Conservation (phyloP, 805 yeast species). For the Starmerella bombicola region DNA sequence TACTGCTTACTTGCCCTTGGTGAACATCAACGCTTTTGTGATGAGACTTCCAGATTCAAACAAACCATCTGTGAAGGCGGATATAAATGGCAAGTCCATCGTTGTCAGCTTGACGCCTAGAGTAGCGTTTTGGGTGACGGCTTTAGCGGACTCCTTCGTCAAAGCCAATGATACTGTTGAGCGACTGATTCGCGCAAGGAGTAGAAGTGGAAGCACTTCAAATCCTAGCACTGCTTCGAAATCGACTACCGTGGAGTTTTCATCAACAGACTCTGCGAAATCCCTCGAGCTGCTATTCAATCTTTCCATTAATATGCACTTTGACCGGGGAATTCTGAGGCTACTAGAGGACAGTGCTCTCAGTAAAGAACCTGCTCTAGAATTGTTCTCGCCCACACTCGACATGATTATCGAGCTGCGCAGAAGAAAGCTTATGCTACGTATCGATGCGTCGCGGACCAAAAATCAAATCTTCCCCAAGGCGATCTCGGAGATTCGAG, state of each 20-base stretch:
- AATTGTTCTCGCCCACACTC: slow-evolving; percentile 65
- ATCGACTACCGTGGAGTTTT: background rate
- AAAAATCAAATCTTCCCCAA: slow-evolving; percentile 56
- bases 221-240: background rate
- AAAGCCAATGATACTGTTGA: slow-evolving; percentile 4
- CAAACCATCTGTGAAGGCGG: slow-evolving; percentile 14
- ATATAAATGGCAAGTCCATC: slow-evolving; percentile 25
- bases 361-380: slow-evolving; percentile 29
- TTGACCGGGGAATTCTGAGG: slow-evolving; percentile 17
- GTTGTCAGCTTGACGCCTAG: slow-evolving; percentile 23
- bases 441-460: slow-evolving; percentile 53
- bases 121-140: slow-evolving; percentile 37
- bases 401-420: slow-evolving; percentile 43
- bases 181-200: background rate
- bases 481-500: slow-evolving; percentile 47
- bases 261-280: background rate
- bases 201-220: background rate
- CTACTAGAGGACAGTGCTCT: slow-evolving; percentile 22
- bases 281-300: slow-evolving; percentile 8
- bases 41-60: slow-evolving; percentile 2
- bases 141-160: slow-evolving; percentile 36
- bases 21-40: slow-evolving; percentile 19
- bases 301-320: slow-evolving; percentile 8
- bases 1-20: slow-evolving; percentile 24
- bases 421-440: slow-evolving; percentile 29